Percentiles rank a stretch among this genome's conserved stretches.
phyloP scores from a whole-genome alignment of 148 eudicot species.

The Amaranthus palmeri region DNA sequence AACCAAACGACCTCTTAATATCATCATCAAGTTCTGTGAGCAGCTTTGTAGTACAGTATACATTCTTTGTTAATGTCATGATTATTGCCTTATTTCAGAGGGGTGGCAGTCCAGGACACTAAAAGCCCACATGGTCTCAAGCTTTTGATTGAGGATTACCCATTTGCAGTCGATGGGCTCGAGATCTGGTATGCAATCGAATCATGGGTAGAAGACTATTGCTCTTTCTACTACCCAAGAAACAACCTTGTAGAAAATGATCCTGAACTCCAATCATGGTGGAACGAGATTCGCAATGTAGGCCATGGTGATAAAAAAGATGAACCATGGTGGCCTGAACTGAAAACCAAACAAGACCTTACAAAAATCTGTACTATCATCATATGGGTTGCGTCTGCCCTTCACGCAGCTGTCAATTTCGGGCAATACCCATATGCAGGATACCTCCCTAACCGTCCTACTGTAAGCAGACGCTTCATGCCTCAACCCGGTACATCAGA shows the following conservation, averaged over 20 bases:
- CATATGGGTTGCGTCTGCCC: constrained; percentile 80
- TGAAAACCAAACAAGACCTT: constrained; percentile 46
- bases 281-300: constrained; percentile 48
- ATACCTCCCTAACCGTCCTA: constrained; percentile 68
- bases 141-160: constrained; percentile 75
- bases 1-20: not conserved
- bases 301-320: constrained; percentile 72
- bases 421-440: constrained; percentile 83
- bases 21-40: not conserved
- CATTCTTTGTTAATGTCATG: not conserved
- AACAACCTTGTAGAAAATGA: constrained; percentile 40
- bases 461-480: constrained; percentile 66
- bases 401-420: constrained; percentile 77
- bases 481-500: constrained; percentile 58
- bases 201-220: constrained; percentile 63
- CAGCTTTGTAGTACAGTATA: not conserved
- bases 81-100: constrained; percentile 36
- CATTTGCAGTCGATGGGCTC: constrained; percentile 76
- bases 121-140: constrained; percentile 47
- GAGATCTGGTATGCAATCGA: constrained; percentile 78
- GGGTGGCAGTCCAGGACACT: constrained; percentile 55
- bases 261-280: constrained; percentile 72
- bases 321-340: constrained; percentile 63
- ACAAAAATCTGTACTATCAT: constrained; percentile 47
- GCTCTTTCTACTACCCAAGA: constrained; percentile 48